Percentiles rank a stretch among this genome's conserved stretches.
phyloP scores from a whole-genome alignment of 1,139 yeast genomes.

The Saccharomycopsis hybrid region DNA sequence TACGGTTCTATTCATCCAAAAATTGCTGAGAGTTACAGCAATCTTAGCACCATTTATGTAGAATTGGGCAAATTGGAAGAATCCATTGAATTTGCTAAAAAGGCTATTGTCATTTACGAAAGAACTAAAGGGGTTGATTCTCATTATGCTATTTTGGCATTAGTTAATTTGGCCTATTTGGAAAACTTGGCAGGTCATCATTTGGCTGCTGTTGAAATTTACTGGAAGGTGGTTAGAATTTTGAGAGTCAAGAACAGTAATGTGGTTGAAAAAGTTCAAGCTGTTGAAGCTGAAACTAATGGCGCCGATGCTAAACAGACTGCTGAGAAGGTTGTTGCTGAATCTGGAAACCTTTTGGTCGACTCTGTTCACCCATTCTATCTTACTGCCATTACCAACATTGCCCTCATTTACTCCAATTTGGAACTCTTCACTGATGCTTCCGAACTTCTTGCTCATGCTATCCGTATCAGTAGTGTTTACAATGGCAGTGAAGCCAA shows the following conservation, averaged over 20 bases:
- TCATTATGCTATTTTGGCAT: constrained; percentile 64
- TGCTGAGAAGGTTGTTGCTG: neutral
- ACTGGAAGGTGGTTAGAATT: constrained; percentile 51
- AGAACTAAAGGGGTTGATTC: constrained; percentile 79
- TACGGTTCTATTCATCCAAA: constrained; percentile 78
- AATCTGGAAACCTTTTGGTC: neutral
- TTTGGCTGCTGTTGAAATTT: constrained; percentile 56
- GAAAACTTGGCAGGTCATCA: constrained; percentile 59
- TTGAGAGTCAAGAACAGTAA: constrained; percentile 50
- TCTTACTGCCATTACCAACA: constrained; percentile 57
- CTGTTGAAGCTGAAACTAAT: neutral
- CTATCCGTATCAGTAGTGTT: constrained; percentile 40
- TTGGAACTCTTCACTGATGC: constrained; percentile 2
- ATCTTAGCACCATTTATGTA: constrained; percentile 60
- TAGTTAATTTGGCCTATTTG: constrained; percentile 67
- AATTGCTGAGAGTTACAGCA: constrained; percentile 64
- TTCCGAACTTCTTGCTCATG: constrained; percentile 31
- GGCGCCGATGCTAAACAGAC: neutral
- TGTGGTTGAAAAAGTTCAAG: neutral
- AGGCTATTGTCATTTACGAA: constrained; percentile 68
- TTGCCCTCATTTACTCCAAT: constrained; percentile 45
- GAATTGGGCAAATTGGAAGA: constrained; percentile 51
- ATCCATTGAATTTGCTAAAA: constrained; percentile 66
- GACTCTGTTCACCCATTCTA: constrained; percentile 58
- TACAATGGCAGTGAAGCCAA: constrained; percentile 54